phyloP scores from a whole-genome alignment of 1,284 basidiomycete species.

The Ceratobasidium sp. region DNA sequence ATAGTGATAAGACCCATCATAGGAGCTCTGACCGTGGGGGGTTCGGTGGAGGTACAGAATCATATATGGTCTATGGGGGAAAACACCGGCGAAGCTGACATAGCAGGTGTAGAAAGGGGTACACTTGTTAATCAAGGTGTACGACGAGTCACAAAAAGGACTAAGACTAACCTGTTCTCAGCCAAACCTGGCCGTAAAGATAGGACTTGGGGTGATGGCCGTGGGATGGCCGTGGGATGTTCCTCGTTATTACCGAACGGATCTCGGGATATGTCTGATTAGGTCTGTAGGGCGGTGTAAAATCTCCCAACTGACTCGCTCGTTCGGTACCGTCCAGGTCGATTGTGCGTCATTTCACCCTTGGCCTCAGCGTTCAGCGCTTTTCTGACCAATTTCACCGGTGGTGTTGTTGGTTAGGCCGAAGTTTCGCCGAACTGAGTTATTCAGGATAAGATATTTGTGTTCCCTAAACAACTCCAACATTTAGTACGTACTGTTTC shows the following conservation, averaged over 20 bases:
- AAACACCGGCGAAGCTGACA: constrained; percentile 4
- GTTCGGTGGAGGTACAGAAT: not conserved
- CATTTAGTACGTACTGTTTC: no score
- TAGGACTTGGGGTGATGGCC: constrained; percentile 67
- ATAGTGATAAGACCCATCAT: not conserved
- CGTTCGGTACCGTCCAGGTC: no score
- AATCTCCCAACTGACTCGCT: no score
- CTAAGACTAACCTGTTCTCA: not conserved
- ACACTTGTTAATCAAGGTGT: not conserved
- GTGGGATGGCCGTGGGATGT: constrained; percentile 63
- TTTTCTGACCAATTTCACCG: no score
- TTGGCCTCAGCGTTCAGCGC: no score
- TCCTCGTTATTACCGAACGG: not conserved
- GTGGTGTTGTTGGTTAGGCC: no score
- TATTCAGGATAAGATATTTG: no score
- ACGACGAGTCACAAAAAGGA: not conserved
- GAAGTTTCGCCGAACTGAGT: no score
- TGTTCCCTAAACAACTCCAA: no score
- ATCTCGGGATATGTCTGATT: constrained; percentile 1
- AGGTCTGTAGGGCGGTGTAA: no score
- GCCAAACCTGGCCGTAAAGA: constrained; percentile 67
- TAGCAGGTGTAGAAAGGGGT: not conserved
- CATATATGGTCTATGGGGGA: not conserved
- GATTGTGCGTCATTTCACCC: no score
- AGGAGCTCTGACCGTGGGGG: not conserved